Base-by-base conservation (phyloP, 2,329 filamentous ascomycete species). In the Epichloe scottii region DNA sequence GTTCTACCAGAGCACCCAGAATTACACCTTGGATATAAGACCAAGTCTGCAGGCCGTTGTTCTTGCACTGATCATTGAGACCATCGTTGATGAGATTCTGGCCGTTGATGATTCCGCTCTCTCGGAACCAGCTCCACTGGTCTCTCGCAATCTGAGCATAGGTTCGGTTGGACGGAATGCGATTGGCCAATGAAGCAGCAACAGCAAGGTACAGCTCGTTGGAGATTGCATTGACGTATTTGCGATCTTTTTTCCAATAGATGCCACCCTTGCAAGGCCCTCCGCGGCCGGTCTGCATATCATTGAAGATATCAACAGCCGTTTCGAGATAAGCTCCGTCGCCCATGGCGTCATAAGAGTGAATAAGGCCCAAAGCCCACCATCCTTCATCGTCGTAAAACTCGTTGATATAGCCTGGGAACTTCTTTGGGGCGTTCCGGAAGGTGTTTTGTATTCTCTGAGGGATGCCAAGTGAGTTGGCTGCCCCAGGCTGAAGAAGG, bases 351-450 rank as follows among this genome's bases (percentile, higher is more conserved):
- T 82, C 79, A 58, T 71, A 79, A 5, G 75, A 67, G 33, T 74
- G 71, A 49, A 82, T 75, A 68, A 78, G 74, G 23, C 70, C 79
- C 51, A 82, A 67, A 8, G 73, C 78, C 79, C 79, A 83, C 79
- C 79, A 82, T 12, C 76, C 73, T 59, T 78, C 75, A 57, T 82
- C 79, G 55, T 83, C 79, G 55, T 78, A 79, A 52, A 65, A 79
- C 10, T 72, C 68, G 54, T 79, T 76, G 47, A 72, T 60, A 57
- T 76, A 79, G 46, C 68, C 62, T 23, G 60, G 56, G 48, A 62
- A 66, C 10, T 64, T 63, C 53, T 62, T 63, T 55, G 76, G 74
- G 2, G 73, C 74, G 45, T 71, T 66, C 42, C 52, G 57, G 54
- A 69, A 75, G 1, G 74, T 77, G 58, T 69, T 74, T 53, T 62